Percentiles rank a stretch among this genome's conserved stretches.
phyloP scores from a whole-genome alignment of 371 early-diverging fungal genomes.

The Dipsacomyces acuminosporus region DNA sequence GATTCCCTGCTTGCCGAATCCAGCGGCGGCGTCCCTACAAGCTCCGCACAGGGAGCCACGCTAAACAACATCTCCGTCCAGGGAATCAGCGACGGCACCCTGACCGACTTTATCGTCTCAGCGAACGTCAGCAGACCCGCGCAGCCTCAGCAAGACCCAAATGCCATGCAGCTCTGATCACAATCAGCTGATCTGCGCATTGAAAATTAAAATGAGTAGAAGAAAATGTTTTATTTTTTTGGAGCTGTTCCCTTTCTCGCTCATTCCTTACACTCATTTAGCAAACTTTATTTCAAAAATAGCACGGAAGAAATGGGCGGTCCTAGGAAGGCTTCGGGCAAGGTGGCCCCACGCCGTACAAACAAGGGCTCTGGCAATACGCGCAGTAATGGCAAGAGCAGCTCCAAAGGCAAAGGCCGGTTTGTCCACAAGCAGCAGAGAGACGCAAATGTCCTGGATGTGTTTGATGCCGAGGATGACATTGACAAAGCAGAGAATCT shows the following conservation, averaged over 20 bases:
- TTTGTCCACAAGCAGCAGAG: not conserved
- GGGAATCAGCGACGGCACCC: slow-evolving; percentile 3
- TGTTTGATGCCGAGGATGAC: slow-evolving; percentile 39
- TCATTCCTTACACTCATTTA: too few relatives aligned
- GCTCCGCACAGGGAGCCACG: too few relatives aligned
- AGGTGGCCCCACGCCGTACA: slow-evolving; percentile 5
- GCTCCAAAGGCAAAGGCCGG: too few relatives aligned
- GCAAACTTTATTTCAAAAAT: too few relatives aligned
- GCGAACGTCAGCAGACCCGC: too few relatives aligned
- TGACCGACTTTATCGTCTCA: slow-evolving; percentile 32
- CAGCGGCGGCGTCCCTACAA: not conserved
- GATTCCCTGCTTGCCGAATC: slow-evolving; percentile 30
- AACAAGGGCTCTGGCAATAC: not conserved
- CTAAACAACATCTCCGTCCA: slow-evolving; percentile 7
- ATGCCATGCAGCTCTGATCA: slow-evolving; percentile 4
- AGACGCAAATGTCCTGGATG: slow-evolving; percentile 1
- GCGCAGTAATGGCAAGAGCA: slow-evolving; percentile 1
- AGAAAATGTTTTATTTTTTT: too few relatives aligned
- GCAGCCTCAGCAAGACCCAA: too few relatives aligned
- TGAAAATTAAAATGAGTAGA: too few relatives aligned
- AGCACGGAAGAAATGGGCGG: too few relatives aligned
- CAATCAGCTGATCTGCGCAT: too few relatives aligned
- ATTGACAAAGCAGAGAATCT: slow-evolving; percentile 56
- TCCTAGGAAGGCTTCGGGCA: slow-evolving; percentile 4
- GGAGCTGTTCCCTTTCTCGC: too few relatives aligned